phyloP scores from a whole-genome alignment of 1,284 basidiomycete species.

The Athelia psychrophila region DNA sequence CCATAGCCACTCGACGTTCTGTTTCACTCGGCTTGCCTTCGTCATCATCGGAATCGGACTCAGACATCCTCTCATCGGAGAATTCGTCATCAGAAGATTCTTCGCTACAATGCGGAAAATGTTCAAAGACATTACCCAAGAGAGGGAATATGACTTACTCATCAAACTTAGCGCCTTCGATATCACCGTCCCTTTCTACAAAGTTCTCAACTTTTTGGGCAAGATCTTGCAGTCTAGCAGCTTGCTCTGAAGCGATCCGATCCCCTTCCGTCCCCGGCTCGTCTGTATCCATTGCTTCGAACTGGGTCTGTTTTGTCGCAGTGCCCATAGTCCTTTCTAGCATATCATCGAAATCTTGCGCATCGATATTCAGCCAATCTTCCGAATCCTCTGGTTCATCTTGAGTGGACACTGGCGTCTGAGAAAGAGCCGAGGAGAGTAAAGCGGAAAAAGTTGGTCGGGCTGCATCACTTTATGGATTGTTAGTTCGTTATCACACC shows the following conservation, averaged over 20 bases:
- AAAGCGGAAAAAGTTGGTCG: conserved; percentile 72
- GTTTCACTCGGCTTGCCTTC: conserved; percentile 29
- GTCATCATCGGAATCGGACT: conserved; percentile 35
- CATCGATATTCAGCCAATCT: conserved; percentile 70
- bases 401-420: conserved; percentile 16
- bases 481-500: conserved; percentile 5
- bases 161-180: conserved; percentile 84
- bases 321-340: conserved; percentile 42
- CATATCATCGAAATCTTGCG: conserved; percentile 61
- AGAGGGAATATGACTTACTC: conserved; percentile 59
- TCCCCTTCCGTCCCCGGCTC: conserved; percentile 43
- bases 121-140: conserved; percentile 7
- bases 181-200: conserved; percentile 81
- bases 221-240: conserved; percentile 67
- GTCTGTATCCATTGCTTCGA: conserved; percentile 40
- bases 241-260: conserved; percentile 55
- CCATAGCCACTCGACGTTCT: conserved; percentile 60
- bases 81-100: conserved; percentile 53
- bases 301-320: conserved; percentile 16
- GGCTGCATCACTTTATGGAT: conserved; percentile 43
- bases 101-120: conserved; percentile 41
- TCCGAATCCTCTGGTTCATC: conserved; percentile 59
- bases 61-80: conserved; percentile 41
- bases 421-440: conserved; percentile 62
- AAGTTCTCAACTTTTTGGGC: conserved; percentile 86